A percentile compares a stretch with the other conserved stretches of the same genome.
These are phyloP conservation scores for Panicum virgatum DNA, from an alignment of 202 grass and related monocot species.

Conservation along the genomic window DNA sequence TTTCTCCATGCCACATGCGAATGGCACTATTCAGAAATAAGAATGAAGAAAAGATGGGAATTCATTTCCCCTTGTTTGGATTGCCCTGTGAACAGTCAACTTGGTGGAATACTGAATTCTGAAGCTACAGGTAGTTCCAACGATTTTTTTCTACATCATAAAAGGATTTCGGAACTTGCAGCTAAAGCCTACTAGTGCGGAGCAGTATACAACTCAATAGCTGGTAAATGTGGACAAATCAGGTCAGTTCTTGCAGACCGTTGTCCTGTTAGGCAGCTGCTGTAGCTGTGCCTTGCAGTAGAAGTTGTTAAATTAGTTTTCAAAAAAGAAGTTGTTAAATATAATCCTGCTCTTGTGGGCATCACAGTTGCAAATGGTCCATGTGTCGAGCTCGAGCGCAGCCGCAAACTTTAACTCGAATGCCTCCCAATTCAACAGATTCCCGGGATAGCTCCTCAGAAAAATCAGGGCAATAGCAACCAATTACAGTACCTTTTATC, in stretches of 20 bases:
- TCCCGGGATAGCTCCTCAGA: background rate
- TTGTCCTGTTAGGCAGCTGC: slow-evolving; percentile 53
- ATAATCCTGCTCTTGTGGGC: background rate
- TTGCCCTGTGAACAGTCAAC: background rate
- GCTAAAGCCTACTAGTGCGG: background rate
- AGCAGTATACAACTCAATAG: background rate
- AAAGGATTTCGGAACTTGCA: slow-evolving; percentile 38
- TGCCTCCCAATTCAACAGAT: background rate
- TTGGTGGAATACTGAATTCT: background rate
- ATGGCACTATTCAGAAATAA: no score
- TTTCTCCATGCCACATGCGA: no score
- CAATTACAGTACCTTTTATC: no score
- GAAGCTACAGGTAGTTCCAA: slow-evolving; percentile 2
- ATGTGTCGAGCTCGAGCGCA: background rate
- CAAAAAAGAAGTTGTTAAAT: no score
- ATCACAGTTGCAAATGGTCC: slow-evolving; percentile 15
- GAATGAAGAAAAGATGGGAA: no score
- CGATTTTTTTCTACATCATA: background rate
- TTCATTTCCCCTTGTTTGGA: background rate
- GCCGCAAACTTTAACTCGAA: slow-evolving; percentile 17
- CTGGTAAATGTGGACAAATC: slow-evolving; percentile 25
- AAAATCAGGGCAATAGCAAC: background rate
- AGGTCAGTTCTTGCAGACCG: slow-evolving; percentile 2
- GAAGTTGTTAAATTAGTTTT: no score
- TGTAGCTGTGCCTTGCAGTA: no score